phyloP scores from a whole-genome alignment of 2,329 filamentous ascomycete species.

The Calonectria henricotiae region DNA sequence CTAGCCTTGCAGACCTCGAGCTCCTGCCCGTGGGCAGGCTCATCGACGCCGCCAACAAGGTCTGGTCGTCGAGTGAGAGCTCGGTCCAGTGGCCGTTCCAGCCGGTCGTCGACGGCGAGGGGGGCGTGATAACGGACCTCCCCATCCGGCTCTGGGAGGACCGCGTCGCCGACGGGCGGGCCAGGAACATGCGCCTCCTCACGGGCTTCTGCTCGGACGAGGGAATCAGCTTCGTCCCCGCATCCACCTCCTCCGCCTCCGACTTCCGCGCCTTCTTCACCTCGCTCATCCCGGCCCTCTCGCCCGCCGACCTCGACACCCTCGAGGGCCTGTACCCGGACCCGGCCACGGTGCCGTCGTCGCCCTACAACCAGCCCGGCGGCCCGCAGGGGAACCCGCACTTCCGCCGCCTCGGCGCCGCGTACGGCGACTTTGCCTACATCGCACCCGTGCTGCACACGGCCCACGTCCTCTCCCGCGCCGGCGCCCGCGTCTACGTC shows the following conservation, averaged over 20 bases:
- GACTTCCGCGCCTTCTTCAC: conserved; percentile 76
- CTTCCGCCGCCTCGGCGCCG: conserved; percentile 72
- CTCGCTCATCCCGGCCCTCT: conserved; percentile 73
- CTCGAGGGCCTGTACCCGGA: conserved; percentile 77
- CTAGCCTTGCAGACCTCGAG: conserved; percentile 55
- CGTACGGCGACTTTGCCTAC: conserved; percentile 78
- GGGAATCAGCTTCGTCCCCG: conserved; percentile 76
- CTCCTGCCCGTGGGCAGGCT: conserved; percentile 68
- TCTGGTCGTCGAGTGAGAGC: conserved; percentile 64
- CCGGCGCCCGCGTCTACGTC: conserved; percentile 64
- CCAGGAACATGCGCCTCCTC: conserved; percentile 62
- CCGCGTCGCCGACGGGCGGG: conserved; percentile 30
- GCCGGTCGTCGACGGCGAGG: conserved; percentile 69
- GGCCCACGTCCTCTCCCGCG: conserved; percentile 60
- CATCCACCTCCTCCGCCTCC: conserved; percentile 61
- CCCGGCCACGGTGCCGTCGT: conserved; percentile 61
- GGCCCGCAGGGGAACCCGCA: conserved; percentile 65
- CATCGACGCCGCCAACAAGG: conserved; percentile 62
- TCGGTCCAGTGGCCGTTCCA: conserved; percentile 77
- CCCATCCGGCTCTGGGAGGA: conserved; percentile 32
- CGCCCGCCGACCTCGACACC: conserved; percentile 66
- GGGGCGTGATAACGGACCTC: conserved; percentile 67
- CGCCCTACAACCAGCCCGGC: conserved; percentile 60
- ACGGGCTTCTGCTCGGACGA: conserved; percentile 83
- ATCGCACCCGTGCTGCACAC: conserved; percentile 76